Evolutionary conservation across 176 grass and related monocot genomes (phyloP), one percentile per base, ranked within the genome.

Genomic region (Aegilops umbellulata): DNA sequence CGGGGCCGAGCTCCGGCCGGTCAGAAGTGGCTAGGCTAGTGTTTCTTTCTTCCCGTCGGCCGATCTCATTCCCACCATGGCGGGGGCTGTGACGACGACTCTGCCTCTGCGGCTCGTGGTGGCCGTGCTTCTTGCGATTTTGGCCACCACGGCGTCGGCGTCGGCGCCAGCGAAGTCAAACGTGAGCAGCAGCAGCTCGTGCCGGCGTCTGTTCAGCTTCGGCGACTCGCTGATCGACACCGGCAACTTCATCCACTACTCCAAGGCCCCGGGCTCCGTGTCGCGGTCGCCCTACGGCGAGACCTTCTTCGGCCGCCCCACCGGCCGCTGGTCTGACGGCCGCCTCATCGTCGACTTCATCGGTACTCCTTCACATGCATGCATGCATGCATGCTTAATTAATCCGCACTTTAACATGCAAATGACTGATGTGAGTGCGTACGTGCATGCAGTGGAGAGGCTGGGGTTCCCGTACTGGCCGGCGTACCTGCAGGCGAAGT

Each of bases 291-390:
- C 95, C 19, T 97, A 95, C 82, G 95, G 95, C 25, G 87, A 93
- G 85, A 97, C 92, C 10, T 95, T 93, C 86, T 97, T 97, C 86
- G 67, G 47, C 80, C 90, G 79, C 49, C 95, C 91, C 77, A 95
- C 90, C 34, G 92, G 92, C 7, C 90, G 92, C 12, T 95, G 90
- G 88, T 95, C 90, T 10, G 89, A 97, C 63, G 95, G 92, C 49
- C 82, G 92, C 20, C 64, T 97, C n/a, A 49, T 93, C 74, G 84
- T 93, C 22, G 92, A 97, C 73, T 97, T 95, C 63, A 80, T 97
- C 60, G 82, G 95, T 97, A 75, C 3, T 10, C 9, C 39, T 41
- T 41, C 39, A 41, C 39, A 10, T 41, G 39, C 39, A 41, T 41
- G 39, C 39, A 41, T n/a, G 10, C 3, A 1, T 60, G 76, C 13